phyloP scores from a whole-genome alignment of 2,329 filamentous ascomycete genomes.

The Sclerotinia subarctica region DNA sequence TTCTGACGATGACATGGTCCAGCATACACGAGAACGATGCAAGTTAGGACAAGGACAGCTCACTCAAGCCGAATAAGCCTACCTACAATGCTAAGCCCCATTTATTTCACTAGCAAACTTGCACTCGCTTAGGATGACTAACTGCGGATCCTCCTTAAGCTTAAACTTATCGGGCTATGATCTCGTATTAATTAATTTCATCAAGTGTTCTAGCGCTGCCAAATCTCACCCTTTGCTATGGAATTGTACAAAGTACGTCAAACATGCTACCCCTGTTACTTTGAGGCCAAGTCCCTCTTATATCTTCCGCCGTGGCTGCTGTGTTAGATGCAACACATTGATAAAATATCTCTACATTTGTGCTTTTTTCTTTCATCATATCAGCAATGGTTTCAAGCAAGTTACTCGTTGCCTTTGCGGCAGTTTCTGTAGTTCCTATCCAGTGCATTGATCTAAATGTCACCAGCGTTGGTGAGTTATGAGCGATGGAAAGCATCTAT shows the following conservation, averaged over 20 bases:
- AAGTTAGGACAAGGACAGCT: too few species aligned
- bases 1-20: background rate
- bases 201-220: background rate
- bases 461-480: conserved; percentile 22
- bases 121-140: background rate
- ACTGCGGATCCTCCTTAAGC: background rate
- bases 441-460: conserved; percentile 23
- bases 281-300: background rate
- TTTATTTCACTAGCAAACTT: background rate
- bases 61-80: background rate
- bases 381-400: conserved; percentile 22
- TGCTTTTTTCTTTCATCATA: background rate
- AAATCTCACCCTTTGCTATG: background rate
- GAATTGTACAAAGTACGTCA: background rate
- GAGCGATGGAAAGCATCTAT: background rate
- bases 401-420: conserved; percentile 26
- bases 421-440: conserved; percentile 22
- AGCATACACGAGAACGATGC: background rate
- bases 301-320: background rate
- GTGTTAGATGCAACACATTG: background rate
- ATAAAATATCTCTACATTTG: background rate
- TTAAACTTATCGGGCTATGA: background rate
- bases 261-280: background rate
- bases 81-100: background rate
- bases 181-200: background rate